Conservation (phyloP, 495 filamentous ascomycete genomes). For the Penicillium goetzii region DNA sequence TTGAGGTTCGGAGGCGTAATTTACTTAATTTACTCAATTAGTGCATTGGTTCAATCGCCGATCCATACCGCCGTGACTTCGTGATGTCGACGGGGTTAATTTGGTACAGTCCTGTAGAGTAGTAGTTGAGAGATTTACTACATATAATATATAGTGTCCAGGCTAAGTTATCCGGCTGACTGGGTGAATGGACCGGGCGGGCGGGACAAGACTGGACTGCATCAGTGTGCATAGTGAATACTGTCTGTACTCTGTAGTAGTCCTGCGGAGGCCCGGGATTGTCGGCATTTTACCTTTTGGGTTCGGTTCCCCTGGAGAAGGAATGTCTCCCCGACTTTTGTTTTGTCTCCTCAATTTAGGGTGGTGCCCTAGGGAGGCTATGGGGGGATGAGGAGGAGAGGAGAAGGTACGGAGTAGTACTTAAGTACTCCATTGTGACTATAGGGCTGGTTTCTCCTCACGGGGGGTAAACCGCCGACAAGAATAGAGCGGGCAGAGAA, state of each 20-base stretch:
- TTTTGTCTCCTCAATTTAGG: not conserved
- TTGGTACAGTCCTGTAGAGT: not conserved
- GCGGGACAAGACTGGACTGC: no score
- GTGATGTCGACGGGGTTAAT: not conserved
- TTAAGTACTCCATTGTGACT: no score
- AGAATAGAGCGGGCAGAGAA: not conserved
- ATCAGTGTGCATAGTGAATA: no score
- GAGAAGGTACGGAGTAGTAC: not conserved
- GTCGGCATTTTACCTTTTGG: not conserved
- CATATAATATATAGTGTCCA: no score
- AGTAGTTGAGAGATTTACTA: no score
- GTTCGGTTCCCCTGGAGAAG: not conserved
- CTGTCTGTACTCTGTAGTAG: no score
- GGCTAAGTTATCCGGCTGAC: no score
- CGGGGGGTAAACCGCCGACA: slow-evolving; percentile 4
- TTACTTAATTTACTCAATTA: not conserved
- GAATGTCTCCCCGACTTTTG: not conserved
- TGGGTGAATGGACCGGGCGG: no score
- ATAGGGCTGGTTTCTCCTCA: slow-evolving; percentile 12
- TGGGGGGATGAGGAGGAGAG: not conserved
- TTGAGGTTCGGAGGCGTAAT: not conserved
- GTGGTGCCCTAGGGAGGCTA: not conserved
- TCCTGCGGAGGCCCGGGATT: slow-evolving; percentile 20
- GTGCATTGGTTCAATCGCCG: not conserved
- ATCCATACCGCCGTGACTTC: not conserved